These are phyloP conservation scores for Aureobasidium sp. DNA, from an alignment of 2,329 filamentous ascomycete species.

Conservation along the genomic window DNA sequence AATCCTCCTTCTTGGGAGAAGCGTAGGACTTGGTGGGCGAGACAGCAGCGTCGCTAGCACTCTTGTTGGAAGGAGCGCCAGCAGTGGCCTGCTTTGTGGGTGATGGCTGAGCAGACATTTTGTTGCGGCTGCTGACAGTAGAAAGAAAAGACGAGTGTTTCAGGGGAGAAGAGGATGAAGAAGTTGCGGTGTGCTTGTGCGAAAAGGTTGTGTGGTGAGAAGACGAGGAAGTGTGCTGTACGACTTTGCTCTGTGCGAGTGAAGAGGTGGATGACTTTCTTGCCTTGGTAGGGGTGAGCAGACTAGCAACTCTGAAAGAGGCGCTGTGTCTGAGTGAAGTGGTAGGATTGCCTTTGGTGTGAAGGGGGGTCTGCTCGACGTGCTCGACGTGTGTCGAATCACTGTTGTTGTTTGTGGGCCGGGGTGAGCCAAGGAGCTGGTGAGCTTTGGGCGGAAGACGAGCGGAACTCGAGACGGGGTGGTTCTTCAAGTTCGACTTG, in stretches of 20 bases:
- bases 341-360: not conserved
- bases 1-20: not conserved
- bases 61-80: not conserved
- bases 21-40: not conserved
- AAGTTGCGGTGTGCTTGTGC: not conserved
- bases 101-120: not conserved
- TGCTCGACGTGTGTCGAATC: not conserved
- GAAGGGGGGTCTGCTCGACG: not conserved
- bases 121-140: not conserved
- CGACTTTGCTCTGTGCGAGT: not conserved
- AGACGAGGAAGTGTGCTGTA: not conserved
- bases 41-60: not conserved
- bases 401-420: not conserved
- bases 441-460: conserved; percentile 8
- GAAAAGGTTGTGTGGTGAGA: not conserved
- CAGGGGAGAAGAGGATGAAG: not conserved
- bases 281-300: not conserved
- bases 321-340: not conserved
- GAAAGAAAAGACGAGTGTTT: not conserved
- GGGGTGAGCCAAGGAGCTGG: conserved; percentile 4
- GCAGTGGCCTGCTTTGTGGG: not conserved
- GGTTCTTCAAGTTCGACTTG: not conserved
- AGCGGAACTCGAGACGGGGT: not conserved
- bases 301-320: not conserved
- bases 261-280: not conserved